Evolutionary conservation across 1,284 basidiomycete genomes (phyloP).

Genomic region (Somion occarium): DNA sequence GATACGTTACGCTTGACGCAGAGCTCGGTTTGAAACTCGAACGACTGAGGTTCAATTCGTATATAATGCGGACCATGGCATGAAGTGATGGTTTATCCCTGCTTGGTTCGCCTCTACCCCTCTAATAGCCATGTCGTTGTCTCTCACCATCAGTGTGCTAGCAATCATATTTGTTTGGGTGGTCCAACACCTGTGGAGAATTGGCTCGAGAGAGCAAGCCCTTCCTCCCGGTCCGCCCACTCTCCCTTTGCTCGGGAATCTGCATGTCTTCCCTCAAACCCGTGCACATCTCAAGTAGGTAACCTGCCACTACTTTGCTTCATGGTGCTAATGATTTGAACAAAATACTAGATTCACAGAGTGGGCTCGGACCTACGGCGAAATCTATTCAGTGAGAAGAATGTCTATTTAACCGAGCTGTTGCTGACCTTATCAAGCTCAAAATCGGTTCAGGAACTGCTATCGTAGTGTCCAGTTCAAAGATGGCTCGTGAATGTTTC

Average conservation of each 20-base stretch:
- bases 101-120: too few relatives aligned
- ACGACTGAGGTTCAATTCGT: too few relatives aligned
- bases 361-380: conserved; percentile 6
- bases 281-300: not conserved
- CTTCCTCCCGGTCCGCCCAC: conserved; percentile 2
- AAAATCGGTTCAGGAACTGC: conserved; percentile 22
- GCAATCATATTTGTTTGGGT: not conserved
- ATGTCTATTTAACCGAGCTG: not conserved
- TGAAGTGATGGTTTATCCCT: too few relatives aligned
- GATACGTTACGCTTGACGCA: too few relatives aligned
- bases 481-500: conserved; percentile 24
- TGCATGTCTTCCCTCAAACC: not conserved
- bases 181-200: not conserved
- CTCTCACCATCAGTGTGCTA: not conserved
- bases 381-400: not conserved
- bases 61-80: too few relatives aligned
- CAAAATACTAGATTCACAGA: conserved; percentile 4
- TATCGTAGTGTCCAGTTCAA: conserved; percentile 23
- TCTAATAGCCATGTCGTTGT: not conserved
- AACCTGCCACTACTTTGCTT: not conserved
- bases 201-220: conserved; percentile 4
- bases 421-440: conserved; percentile 9
- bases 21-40: too few relatives aligned
- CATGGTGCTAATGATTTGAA: not conserved
- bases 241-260: conserved; percentile 1